Percentiles rank a stretch among this genome's conserved stretches.
Conservation (phyloP, 163 green algal genomes). For the Trebouxiophyceae sp. region DNA sequence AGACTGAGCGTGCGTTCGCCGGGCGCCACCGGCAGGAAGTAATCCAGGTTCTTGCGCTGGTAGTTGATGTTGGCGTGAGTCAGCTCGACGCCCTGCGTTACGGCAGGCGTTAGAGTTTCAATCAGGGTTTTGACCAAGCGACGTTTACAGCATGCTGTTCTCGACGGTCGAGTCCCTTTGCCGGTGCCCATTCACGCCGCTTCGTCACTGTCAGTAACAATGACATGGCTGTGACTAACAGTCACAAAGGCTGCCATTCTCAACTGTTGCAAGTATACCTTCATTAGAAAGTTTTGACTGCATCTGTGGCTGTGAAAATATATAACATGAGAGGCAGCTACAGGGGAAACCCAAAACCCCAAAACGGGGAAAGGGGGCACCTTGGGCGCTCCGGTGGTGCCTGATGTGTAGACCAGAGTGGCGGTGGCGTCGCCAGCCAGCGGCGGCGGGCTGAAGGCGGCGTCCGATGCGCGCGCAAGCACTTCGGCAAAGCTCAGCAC, state of each 20-base stretch:
- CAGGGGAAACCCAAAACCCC: neutral
- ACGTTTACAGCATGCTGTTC: neutral
- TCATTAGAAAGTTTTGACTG: no score
- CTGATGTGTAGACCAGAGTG: constrained; percentile 82
- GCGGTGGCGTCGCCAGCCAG: constrained; percentile 37
- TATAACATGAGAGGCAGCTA: no score
- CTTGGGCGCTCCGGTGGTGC: constrained; percentile 67
- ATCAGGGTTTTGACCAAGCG: no score
- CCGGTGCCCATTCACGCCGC: no score
- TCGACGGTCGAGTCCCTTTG: no score
- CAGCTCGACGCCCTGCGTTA: constrained; percentile 65
- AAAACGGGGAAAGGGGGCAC: constrained; percentile 12
- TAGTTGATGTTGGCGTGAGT: constrained; percentile 76
- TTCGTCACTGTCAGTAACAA: no score
- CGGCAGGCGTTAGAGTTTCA: neutral
- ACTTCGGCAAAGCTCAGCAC: constrained; percentile 51
- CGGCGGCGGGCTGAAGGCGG: constrained; percentile 3
- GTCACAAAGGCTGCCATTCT: no score
- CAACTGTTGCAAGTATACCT: no score
- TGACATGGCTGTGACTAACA: no score
- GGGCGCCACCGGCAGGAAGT: constrained; percentile 44
- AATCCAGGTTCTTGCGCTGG: constrained; percentile 64
- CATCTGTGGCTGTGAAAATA: no score
- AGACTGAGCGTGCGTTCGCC: constrained; percentile 62
- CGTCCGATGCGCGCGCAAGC: constrained; percentile 21